Conservation (phyloP, 306 rosid genomes). For the Senna tora region DNA sequence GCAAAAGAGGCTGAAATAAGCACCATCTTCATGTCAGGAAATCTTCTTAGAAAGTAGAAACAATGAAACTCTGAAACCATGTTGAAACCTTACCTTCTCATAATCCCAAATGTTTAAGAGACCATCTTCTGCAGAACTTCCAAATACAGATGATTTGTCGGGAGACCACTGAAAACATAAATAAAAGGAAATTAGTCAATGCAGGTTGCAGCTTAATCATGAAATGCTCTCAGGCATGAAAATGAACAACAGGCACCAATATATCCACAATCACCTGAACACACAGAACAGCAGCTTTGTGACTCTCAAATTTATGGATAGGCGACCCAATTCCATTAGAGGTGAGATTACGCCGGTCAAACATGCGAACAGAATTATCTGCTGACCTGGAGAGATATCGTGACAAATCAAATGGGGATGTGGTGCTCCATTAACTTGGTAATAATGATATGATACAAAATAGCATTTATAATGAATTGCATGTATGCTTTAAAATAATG, state of each 20-base stretch:
- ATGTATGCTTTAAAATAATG: not conserved
- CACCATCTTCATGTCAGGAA: slow-evolving; percentile 3
- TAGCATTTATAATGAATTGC: not conserved
- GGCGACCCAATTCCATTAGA: slow-evolving; percentile 92
- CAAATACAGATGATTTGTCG: slow-evolving; percentile 93
- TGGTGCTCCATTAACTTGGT: slow-evolving; percentile 6
- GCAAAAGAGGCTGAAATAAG: slow-evolving; percentile 8
- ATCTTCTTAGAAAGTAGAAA: slow-evolving; percentile 1
- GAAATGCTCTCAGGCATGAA: slow-evolving; percentile 8
- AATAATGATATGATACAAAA: slow-evolving; percentile 15
- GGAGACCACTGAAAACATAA: slow-evolving; percentile 90
- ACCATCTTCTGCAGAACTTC: slow-evolving; percentile 99
- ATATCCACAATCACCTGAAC: slow-evolving; percentile 69
- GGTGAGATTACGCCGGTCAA: slow-evolving; percentile 94
- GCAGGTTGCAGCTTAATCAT: slow-evolving; percentile 6
- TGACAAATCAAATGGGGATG: slow-evolving; percentile 30
- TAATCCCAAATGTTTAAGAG: slow-evolving; percentile 93
- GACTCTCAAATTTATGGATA: slow-evolving; percentile 91
- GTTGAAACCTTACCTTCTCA: slow-evolving; percentile 67
- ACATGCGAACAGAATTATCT: slow-evolving; percentile 91
- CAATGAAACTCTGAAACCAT: not conserved
- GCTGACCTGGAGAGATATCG: slow-evolving; percentile 79
- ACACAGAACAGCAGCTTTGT: slow-evolving; percentile 97
- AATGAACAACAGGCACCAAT: not conserved
- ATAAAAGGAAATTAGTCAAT: slow-evolving; percentile 14